Base-by-base conservation (phyloP, 768 basidiomycete genomes). In the Boletus vinaceobasis region DNA sequence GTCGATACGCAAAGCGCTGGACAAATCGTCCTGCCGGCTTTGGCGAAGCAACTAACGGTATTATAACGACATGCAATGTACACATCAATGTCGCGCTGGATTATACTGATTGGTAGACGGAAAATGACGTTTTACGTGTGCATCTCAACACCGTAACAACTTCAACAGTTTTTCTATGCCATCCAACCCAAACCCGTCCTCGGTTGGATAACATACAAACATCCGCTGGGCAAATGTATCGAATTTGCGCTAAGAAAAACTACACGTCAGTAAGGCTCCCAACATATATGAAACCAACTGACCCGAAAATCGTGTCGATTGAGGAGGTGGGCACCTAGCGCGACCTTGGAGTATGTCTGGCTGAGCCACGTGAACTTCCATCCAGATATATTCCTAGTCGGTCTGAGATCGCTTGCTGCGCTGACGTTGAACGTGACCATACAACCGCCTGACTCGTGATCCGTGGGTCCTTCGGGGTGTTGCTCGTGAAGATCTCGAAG, bases 351-450 rank as follows among this genome's bases (percentile, higher is more conserved):
- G 53, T 80, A 82, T 0, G 75, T 74, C 60, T 74, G 75, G 32
- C 70, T 70, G 27, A 82, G 65, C 52, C 74, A 74, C 2, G 67
- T 73, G 29, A 81, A 71, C 56, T 73, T 77, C 76, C 77, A 79
- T 7, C 77, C 78, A 29, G 75, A 70, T 43, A 81, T 63, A 58
- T 81, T 80, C 46, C 74, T 68, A 17, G 72, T 64, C 7, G 75
- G 71, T 19, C 73, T 63, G 46, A 82, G 61, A 27, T 70, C 60
- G 6, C 68, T 68, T 14, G 79, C 68, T 5, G 79, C 79, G 37
- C 75, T 79, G 50, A 80, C 75, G 5, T 79, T 78, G 55, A 82
- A 82, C 0, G 77, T 78, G 2, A 81, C 73, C 0, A 63, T 71
- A 10, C 75, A 67, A 13, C 71, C 35, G 5, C 23, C 47, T 21